These are phyloP conservation scores for Yarrowia osloensis DNA, from an alignment of 805 yeast genomes.

Conservation along the genomic window DNA sequence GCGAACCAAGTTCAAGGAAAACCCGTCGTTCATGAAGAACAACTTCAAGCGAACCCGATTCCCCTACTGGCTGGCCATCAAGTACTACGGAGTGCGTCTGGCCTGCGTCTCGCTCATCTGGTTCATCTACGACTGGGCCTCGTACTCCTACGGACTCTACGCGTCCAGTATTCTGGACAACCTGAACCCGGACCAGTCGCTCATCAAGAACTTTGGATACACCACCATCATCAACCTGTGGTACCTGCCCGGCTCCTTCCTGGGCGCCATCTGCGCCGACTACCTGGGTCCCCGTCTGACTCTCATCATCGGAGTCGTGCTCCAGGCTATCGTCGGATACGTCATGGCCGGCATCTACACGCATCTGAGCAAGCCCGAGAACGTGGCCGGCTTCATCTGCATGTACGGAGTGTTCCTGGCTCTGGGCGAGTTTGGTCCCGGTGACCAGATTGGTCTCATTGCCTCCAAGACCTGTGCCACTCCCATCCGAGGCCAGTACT, in stretches of 20 bases:
- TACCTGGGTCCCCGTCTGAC: slow-evolving; percentile 89
- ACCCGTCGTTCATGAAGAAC: slow-evolving; percentile 67
- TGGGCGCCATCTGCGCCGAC: slow-evolving; percentile 83
- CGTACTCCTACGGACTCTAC: slow-evolving; percentile 84
- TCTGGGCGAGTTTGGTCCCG: slow-evolving; percentile 92
- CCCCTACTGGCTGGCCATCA: slow-evolving; percentile 70
- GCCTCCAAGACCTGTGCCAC: slow-evolving; percentile 87
- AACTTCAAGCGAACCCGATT: slow-evolving; percentile 62
- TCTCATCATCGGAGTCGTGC: slow-evolving; percentile 61
- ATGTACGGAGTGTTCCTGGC: slow-evolving; percentile 85
- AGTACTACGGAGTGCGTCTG: slow-evolving; percentile 83
- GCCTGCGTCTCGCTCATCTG: slow-evolving; percentile 72
- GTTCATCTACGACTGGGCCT: slow-evolving; percentile 89
- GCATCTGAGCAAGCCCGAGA: slow-evolving; percentile 48
- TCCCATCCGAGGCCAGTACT: slow-evolving; percentile 85
- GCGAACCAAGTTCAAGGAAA: slow-evolving; percentile 75
- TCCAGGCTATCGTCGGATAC: slow-evolving; percentile 79
- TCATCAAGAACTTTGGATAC: slow-evolving; percentile 86
- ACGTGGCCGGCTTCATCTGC: slow-evolving; percentile 78
- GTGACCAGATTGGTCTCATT: slow-evolving; percentile 84
- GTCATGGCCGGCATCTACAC: slow-evolving; percentile 75
- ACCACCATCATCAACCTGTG: slow-evolving; percentile 83
- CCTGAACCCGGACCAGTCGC: slow-evolving; percentile 58
- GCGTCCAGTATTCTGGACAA: slow-evolving; percentile 70
- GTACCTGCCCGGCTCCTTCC: slow-evolving; percentile 85